phyloP scores from a whole-genome alignment of 2,329 filamentous ascomycete species.

The Cercospora citrullina region DNA sequence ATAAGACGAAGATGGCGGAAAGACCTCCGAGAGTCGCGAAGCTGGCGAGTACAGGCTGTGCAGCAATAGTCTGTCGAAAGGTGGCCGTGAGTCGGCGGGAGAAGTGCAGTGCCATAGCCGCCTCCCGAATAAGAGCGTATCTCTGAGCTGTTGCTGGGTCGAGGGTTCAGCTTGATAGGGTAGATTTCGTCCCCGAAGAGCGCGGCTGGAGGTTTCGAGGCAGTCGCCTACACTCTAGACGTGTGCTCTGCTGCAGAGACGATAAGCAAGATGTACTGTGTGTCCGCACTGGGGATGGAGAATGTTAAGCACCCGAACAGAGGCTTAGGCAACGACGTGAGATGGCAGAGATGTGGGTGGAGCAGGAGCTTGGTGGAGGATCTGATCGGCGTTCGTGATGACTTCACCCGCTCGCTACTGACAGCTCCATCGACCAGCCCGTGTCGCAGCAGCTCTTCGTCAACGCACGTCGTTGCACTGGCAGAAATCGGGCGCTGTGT shows the following conservation, averaged over 20 bases:
- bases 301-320: background rate
- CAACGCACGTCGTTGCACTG: background rate
- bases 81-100: background rate
- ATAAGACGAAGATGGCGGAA: slow-evolving; percentile 13
- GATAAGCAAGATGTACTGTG: background rate
- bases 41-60: slow-evolving; percentile 7
- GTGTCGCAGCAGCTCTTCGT: background rate
- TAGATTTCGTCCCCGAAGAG: background rate
- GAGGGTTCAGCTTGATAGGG: background rate
- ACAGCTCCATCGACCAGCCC: background rate
- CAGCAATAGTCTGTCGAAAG: background rate
- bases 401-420: slow-evolving; percentile 8
- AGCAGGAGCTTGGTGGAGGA: background rate
- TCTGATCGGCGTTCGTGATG: slow-evolving; percentile 4
- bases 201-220: background rate
- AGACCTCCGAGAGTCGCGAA: slow-evolving; percentile 8
- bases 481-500: background rate
- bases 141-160: background rate
- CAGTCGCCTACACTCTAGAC: background rate
- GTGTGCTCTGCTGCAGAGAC: background rate
- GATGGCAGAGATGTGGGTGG: background rate
- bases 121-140: background rate
- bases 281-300: background rate
- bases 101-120: background rate
- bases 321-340: background rate